These are phyloP conservation scores for Coemansia sp. DNA, from an alignment of 192 early-diverging fungal species.

Conservation along the genomic window DNA sequence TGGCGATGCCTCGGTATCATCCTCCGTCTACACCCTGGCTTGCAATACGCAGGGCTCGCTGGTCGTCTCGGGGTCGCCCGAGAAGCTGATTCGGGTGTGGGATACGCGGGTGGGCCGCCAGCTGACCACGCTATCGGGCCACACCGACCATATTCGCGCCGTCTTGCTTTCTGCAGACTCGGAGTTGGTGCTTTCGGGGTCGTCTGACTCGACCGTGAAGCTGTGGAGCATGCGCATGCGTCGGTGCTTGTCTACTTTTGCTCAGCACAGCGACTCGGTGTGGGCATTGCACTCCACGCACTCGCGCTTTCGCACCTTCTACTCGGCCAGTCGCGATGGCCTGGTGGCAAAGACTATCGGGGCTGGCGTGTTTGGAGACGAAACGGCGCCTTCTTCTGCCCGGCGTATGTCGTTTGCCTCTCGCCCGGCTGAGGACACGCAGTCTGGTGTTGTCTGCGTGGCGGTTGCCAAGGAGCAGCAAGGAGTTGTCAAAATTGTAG, in stretches of 20 bases:
- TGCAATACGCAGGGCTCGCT: slow-evolving; percentile 77
- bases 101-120: slow-evolving; percentile 77
- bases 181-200: slow-evolving; percentile 85
- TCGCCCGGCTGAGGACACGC: slow-evolving; percentile 19
- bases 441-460: slow-evolving; percentile 60
- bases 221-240: slow-evolving; percentile 92
- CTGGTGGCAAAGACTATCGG: slow-evolving; percentile 82
- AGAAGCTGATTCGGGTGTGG: slow-evolving; percentile 91
- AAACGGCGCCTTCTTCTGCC: not conserved
- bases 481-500: slow-evolving; percentile 85
- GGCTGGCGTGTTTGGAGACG: slow-evolving; percentile 50
- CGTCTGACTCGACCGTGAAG: slow-evolving; percentile 95
- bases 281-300: slow-evolving; percentile 90
- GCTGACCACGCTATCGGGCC: slow-evolving; percentile 82
- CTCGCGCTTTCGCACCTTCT: slow-evolving; percentile 87
- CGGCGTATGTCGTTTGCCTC: slow-evolving; percentile 22
- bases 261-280: slow-evolving; percentile 85
- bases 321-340: slow-evolving; percentile 92
- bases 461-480: slow-evolving; percentile 85
- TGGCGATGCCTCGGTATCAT: slow-evolving; percentile 37
- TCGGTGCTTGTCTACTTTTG: slow-evolving; percentile 87
- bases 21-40: slow-evolving; percentile 89
- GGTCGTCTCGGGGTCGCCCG: slow-evolving; percentile 90
- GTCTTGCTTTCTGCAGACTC: slow-evolving; percentile 88
- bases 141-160: slow-evolving; percentile 95